Conservation (phyloP, 257 asterid species). For the Petunia secreta region DNA sequence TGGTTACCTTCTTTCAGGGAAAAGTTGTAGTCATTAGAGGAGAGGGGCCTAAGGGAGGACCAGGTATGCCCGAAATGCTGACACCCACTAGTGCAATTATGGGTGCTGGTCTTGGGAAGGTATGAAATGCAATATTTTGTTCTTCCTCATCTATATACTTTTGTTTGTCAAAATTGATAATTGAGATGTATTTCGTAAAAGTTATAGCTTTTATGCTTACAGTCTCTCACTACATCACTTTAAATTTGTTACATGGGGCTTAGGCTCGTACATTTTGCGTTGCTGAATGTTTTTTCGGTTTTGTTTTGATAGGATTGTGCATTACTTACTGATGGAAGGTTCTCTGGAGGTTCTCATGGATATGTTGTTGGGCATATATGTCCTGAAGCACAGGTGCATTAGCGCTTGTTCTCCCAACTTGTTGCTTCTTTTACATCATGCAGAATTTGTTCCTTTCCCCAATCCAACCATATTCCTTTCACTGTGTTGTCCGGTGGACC, state of each 20-base stretch:
- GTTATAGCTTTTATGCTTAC: not conserved
- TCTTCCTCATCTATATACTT: not conserved
- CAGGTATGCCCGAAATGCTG: conserved; percentile 99
- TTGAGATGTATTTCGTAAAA: not conserved
- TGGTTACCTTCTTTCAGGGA: conserved; percentile 56
- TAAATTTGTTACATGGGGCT: not conserved
- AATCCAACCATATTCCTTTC: not conserved
- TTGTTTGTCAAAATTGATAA: not conserved
- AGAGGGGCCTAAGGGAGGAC: conserved; percentile 99
- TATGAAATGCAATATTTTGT: conserved; percentile 21
- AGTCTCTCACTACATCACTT: not conserved
- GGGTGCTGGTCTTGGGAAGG: conserved; percentile 99
- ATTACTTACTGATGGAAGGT: conserved; percentile 89
- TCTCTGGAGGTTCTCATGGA: conserved; percentile 99
- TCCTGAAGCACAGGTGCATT: conserved; percentile 94
- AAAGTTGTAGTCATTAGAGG: conserved; percentile 94
- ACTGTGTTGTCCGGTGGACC: not conserved
- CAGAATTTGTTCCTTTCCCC: not conserved
- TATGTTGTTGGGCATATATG: conserved; percentile 97
- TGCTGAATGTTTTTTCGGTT: not conserved
- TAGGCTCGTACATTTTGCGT: not conserved
- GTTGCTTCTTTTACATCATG: not conserved
- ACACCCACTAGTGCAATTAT: conserved; percentile 99
- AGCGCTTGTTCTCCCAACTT: not conserved
- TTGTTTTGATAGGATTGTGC: conserved; percentile 71